phyloP scores from a whole-genome alignment of 208 protist species.

The Leishmania aethiopica region DNA sequence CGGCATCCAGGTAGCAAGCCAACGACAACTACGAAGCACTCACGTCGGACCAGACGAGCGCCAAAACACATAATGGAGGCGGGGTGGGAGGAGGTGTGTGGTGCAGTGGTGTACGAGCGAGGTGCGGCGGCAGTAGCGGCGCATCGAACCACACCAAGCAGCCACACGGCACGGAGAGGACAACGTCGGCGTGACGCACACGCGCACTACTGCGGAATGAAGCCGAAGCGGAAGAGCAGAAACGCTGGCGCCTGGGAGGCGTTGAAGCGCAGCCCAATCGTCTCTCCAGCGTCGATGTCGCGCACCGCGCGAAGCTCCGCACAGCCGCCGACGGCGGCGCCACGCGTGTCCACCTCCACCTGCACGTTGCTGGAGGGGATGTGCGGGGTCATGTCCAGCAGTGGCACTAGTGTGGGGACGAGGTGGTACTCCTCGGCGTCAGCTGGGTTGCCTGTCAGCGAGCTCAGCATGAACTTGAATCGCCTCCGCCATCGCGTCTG shows the following conservation, averaged over 20 bases:
- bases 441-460: constrained; percentile 40
- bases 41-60: neutral
- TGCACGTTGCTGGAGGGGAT: constrained; percentile 69
- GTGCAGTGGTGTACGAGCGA: neutral
- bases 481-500: constrained; percentile 47
- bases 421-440: constrained; percentile 59
- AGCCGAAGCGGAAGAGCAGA: constrained; percentile 81
- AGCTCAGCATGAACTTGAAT: constrained; percentile 36
- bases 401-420: constrained; percentile 72
- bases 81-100: neutral
- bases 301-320: constrained; percentile 71
- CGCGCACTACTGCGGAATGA: constrained; percentile 59
- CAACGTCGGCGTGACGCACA: neutral
- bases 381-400: constrained; percentile 76
- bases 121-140: neutral
- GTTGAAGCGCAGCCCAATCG: constrained; percentile 78
- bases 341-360: constrained; percentile 62
- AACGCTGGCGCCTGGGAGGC: constrained; percentile 62
- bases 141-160: neutral
- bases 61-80: neutral
- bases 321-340: constrained; percentile 47
- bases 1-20: neutral
- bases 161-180: neutral
- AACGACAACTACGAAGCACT: neutral
- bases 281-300: constrained; percentile 69